A percentile compares a stretch with the other conserved stretches of the same genome.
phyloP scores from a whole-genome alignment of 805 yeast genomes.

The Isabelozyma pseudorhagii region DNA sequence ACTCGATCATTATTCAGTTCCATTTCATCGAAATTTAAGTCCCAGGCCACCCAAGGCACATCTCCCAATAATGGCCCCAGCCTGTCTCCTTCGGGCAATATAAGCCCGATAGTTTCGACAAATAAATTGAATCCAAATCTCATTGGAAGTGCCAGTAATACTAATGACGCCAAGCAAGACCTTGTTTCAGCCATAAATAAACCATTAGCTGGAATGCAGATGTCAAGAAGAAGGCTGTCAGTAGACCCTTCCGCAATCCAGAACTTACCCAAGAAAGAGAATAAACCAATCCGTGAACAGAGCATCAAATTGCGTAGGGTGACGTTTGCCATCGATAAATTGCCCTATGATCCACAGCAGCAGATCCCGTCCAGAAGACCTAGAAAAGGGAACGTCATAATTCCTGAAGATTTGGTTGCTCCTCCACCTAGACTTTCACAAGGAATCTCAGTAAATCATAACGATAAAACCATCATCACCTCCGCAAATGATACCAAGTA shows the following conservation, averaged over 20 bases:
- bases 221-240: conserved; percentile 6
- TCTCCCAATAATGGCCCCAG: conserved; percentile 1
- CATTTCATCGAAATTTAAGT: conserved; percentile 38
- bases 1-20: conserved; percentile 34
- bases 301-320: conserved; percentile 55
- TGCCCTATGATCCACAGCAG: conserved; percentile 73
- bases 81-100: neutral
- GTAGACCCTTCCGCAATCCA: neutral
- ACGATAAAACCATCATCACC: conserved; percentile 14
- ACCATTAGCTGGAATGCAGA: conserved; percentile 22
- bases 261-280: neutral
- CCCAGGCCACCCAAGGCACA: conserved; percentile 2
- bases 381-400: conserved; percentile 47
- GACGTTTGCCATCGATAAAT: conserved; percentile 71
- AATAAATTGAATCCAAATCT: conserved; percentile 1
- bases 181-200: conserved; percentile 18
- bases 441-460: conserved; percentile 56
- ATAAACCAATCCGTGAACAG: conserved; percentile 44
- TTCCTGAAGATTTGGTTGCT: conserved; percentile 64
- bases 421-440: conserved; percentile 62
- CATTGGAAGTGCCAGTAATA: conserved; percentile 1
- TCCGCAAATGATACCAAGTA: conserved; percentile 16
- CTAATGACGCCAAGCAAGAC: conserved; percentile 12
- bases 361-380: conserved; percentile 60
- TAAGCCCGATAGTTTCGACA: neutral